Evolutionary conservation across 768 basidiomycete species (phyloP).

Genomic region (Pleurotus pulmonarius): DNA sequence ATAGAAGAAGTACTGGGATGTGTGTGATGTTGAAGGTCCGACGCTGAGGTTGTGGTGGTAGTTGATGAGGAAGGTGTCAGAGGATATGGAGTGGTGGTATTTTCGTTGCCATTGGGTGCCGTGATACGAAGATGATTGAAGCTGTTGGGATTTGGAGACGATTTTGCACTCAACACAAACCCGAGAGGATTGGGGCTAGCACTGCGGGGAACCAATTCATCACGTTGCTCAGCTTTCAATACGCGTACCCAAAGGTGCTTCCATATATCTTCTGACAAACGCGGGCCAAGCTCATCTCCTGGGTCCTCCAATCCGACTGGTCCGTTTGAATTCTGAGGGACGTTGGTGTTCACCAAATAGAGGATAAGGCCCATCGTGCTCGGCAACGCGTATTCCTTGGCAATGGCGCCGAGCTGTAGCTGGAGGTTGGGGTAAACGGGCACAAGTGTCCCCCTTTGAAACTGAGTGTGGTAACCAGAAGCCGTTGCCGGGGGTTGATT

Average conservation of each 20-base stretch:
- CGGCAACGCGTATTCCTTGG: slow-evolving; percentile 90
- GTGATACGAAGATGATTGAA: not conserved
- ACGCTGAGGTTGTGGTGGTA: slow-evolving; percentile 44
- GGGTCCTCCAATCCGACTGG: slow-evolving; percentile 24
- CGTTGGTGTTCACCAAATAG: slow-evolving; percentile 57
- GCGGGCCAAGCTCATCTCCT: slow-evolving; percentile 64
- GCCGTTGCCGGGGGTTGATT: slow-evolving; percentile 52
- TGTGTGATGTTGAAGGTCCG: slow-evolving; percentile 41
- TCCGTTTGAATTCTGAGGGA: slow-evolving; percentile 10
- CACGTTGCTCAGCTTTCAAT: slow-evolving; percentile 52
- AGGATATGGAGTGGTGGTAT: slow-evolving; percentile 27
- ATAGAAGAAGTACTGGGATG: slow-evolving; percentile 48
- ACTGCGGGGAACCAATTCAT: slow-evolving; percentile 37
- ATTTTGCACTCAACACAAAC: slow-evolving; percentile 39
- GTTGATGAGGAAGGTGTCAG: slow-evolving; percentile 46
- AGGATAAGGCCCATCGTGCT: slow-evolving; percentile 80
- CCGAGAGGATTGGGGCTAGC: slow-evolving; percentile 36
- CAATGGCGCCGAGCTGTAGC: slow-evolving; percentile 81
- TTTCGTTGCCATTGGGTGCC: slow-evolving; percentile 31
- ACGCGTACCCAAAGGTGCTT: slow-evolving; percentile 79
- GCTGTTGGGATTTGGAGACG: slow-evolving; percentile 28
- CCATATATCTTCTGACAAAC: slow-evolving; percentile 87
- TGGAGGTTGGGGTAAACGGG: slow-evolving; percentile 82
- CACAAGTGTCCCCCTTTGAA: slow-evolving; percentile 81
- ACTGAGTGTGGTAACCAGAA: slow-evolving; percentile 76